Conservation (phyloP, 208 protist genomes). For the Acanthamoeba sp. region DNA sequence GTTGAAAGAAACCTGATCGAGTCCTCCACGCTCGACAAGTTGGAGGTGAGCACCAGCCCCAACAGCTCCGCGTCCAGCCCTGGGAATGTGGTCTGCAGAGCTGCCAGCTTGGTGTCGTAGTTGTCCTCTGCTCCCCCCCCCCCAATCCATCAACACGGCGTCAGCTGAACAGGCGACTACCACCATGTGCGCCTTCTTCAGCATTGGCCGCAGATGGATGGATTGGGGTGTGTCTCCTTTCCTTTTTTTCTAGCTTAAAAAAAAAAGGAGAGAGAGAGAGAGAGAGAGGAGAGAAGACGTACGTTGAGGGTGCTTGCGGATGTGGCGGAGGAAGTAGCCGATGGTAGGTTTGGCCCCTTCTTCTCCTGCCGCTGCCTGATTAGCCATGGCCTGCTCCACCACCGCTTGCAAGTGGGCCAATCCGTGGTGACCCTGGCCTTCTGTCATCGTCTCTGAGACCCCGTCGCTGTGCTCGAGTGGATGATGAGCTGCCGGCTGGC, state of each 20-base stretch:
- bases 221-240: too few relatives aligned
- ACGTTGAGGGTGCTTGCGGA: background rate
- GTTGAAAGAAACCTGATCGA: conserved; percentile 23
- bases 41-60: conserved; percentile 44
- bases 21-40: conserved; percentile 53
- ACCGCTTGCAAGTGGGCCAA: conserved; percentile 8
- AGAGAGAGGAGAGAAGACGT: background rate
- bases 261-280: background rate
- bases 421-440: background rate
- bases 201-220: too few relatives aligned
- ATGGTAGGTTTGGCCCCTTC: background rate
- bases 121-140: background rate
- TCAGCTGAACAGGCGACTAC: too few relatives aligned
- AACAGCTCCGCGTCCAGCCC: conserved; percentile 37
- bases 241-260: too few relatives aligned
- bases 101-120: background rate
- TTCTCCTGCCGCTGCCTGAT: background rate
- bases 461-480: too few relatives aligned
- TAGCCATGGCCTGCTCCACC: conserved; percentile 10
- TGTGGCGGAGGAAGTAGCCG: conserved; percentile 24
- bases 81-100: background rate
- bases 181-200: too few relatives aligned
- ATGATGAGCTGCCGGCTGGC: too few relatives aligned
- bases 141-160: too few relatives aligned
- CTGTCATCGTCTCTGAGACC: background rate